phyloP scores from a whole-genome alignment of 2,329 filamentous ascomycete species.

The Colletotrichum musicola region DNA sequence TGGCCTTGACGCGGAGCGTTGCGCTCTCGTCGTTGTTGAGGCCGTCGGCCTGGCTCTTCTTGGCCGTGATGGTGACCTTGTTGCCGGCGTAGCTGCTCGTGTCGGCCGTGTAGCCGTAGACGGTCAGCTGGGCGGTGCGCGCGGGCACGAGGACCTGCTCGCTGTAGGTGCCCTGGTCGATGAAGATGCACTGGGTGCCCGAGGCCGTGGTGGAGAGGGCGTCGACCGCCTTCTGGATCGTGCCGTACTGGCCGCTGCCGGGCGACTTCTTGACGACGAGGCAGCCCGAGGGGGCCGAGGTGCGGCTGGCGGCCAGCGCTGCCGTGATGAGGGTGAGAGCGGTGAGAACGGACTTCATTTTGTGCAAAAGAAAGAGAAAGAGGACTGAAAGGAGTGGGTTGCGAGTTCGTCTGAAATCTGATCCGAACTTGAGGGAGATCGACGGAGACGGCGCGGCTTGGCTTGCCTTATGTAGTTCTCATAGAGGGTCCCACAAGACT shows the following conservation, averaged over 20 bases:
- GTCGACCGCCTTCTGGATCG: conserved; percentile 65
- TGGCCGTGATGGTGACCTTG: conserved; percentile 66
- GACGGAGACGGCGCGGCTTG: background rate
- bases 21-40: conserved; percentile 66
- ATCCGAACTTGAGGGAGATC: conserved; percentile 6
- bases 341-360: conserved; percentile 33
- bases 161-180: conserved; percentile 73
- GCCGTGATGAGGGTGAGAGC: conserved; percentile 20
- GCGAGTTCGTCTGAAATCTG: conserved; percentile 8
- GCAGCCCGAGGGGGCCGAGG: conserved; percentile 47
- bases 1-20: conserved; percentile 61
- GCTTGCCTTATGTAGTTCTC: conserved; percentile 23
- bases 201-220: conserved; percentile 66
- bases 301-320: conserved; percentile 44
- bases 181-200: conserved; percentile 70
- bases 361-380: background rate
- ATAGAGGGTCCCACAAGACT: background rate
- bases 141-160: conserved; percentile 69
- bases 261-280: conserved; percentile 47
- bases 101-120: conserved; percentile 69
- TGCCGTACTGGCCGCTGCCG: conserved; percentile 42
- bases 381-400: background rate
- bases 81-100: conserved; percentile 66
- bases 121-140: conserved; percentile 63
- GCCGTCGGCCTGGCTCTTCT: conserved; percentile 65